Conservation (phyloP, 176 grass and related monocot genomes). For the Cenchrus fungigraminus region DNA sequence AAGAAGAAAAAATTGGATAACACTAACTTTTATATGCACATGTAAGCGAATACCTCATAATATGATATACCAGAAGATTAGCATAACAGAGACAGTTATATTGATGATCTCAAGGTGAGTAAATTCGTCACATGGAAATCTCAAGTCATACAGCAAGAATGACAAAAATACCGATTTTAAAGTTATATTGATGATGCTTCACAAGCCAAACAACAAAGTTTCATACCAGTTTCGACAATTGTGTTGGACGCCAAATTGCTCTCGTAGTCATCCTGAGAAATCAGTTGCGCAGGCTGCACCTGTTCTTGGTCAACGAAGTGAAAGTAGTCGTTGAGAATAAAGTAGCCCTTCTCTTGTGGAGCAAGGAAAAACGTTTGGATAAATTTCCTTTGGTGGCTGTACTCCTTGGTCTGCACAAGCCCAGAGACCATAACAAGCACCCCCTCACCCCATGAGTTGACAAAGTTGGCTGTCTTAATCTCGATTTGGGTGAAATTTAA, state of each 20-base stretch:
- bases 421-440: conserved; percentile 91
- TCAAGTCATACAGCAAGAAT: background rate
- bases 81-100: background rate
- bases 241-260: conserved; percentile 54
- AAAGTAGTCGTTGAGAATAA: conserved; percentile 96
- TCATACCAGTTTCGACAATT: conserved; percentile 54
- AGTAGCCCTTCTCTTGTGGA: conserved; percentile 96
- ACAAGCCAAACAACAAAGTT: background rate
- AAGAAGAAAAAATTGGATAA: background rate
- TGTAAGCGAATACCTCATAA: background rate
- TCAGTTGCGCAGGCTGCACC: conserved; percentile 50
- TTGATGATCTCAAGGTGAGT: background rate
- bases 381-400: conserved; percentile 73
- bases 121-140: background rate
- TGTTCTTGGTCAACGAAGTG: conserved; percentile 94
- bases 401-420: conserved; percentile 77
- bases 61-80: background rate
- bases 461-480: conserved; percentile 85
- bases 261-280: conserved; percentile 60
- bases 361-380: conserved; percentile 95
- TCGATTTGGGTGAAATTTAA: conserved; percentile 90
- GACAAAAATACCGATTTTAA: background rate
- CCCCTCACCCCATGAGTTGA: conserved; percentile 84
- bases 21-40: background rate
- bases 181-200: background rate